phyloP scores from a whole-genome alignment of 1,139 yeast genomes.

The Geotrichum reessii region DNA sequence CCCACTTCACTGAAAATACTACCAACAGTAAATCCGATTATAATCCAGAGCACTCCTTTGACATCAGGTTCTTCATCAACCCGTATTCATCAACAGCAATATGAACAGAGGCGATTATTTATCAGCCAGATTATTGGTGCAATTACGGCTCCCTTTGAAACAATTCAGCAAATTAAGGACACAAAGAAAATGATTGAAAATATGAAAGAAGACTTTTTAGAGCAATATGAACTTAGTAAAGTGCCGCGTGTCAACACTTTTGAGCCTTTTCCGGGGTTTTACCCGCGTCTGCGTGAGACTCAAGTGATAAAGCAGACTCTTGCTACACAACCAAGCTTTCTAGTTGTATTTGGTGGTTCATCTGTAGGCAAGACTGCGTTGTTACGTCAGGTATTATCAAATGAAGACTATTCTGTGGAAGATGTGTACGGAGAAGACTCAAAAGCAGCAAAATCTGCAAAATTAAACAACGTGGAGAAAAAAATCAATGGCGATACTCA shows the following conservation, averaged over 20 bases:
- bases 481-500: conserved; percentile 4
- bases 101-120: conserved; percentile 4
- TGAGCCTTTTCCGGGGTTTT: conserved; percentile 23
- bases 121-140: conserved; percentile 14
- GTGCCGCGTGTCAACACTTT: conserved; percentile 22
- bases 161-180: conserved; percentile 39
- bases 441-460: neutral
- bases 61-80: neutral
- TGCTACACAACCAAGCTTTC: conserved; percentile 21
- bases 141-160: conserved; percentile 59
- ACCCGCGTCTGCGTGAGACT: conserved; percentile 18
- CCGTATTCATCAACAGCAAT: no score
- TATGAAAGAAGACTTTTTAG: conserved; percentile 21
- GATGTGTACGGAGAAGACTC: conserved; percentile 1
- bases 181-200: conserved; percentile 21
- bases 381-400: conserved; percentile 20
- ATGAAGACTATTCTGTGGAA: neutral
- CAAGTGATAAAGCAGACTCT: conserved; percentile 13
- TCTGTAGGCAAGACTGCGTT: conserved; percentile 24
- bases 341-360: conserved; percentile 23
- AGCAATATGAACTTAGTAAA: conserved; percentile 22
- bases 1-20: neutral
- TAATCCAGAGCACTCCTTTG: neutral
- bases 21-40: neutral
- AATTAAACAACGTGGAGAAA: neutral